Evolutionary conservation across 2,329 filamentous ascomycete genomes (phyloP).

Genomic region (Pseudodiploospora longispora): DNA sequence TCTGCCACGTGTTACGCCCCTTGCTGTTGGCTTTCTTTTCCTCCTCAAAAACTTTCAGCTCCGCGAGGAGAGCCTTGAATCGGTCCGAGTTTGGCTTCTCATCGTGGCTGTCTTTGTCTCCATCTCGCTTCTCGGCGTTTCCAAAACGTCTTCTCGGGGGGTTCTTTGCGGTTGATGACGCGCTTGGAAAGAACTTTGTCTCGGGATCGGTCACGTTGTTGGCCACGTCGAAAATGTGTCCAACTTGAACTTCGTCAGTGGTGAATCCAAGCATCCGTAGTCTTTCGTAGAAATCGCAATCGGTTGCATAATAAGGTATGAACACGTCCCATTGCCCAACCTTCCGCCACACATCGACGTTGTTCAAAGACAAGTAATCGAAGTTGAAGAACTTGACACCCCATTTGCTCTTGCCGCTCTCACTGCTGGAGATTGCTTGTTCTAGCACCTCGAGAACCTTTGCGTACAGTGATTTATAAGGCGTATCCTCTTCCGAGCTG

Average conservation of each 20-base stretch:
- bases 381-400: slow-evolving; percentile 7
- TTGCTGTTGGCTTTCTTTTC: background rate
- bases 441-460: slow-evolving; percentile 3
- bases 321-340: slow-evolving; percentile 5
- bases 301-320: slow-evolving; percentile 3
- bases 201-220: slow-evolving; percentile 1
- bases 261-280: slow-evolving; percentile 2
- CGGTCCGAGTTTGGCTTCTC: slow-evolving; percentile 1
- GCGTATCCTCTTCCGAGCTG: slow-evolving; percentile 4
- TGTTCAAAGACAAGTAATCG: slow-evolving; percentile 4
- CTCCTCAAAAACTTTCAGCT: slow-evolving; percentile 3
- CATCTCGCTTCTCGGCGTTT: no score
- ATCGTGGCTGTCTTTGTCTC: background rate
- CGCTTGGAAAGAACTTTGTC: slow-evolving; percentile 1
- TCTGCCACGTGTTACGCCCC: slow-evolving; percentile 6
- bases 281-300: slow-evolving; percentile 5
- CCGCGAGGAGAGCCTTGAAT: background rate
- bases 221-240: slow-evolving; percentile 4
- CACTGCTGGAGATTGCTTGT: background rate
- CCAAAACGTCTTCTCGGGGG: no score
- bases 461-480: slow-evolving; percentile 2
- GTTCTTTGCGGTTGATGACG: background rate
- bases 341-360: slow-evolving; percentile 4
- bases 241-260: slow-evolving; percentile 1
- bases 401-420: slow-evolving; percentile 3